phyloP scores from a whole-genome alignment of 2,329 filamentous ascomycete genomes.

The Eurotiales sp. region DNA sequence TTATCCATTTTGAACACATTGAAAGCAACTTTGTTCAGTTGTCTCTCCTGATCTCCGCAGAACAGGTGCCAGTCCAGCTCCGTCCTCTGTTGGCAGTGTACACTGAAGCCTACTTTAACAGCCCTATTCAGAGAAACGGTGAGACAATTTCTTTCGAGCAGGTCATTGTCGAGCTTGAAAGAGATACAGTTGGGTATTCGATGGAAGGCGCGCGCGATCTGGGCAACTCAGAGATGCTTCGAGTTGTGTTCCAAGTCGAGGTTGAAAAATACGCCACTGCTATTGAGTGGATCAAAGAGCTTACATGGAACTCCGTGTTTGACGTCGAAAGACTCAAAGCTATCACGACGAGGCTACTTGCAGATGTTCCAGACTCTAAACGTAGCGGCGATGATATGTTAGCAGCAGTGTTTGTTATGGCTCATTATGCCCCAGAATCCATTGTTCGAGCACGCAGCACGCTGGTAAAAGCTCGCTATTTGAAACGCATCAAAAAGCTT shows the following conservation, averaged over 20 bases:
- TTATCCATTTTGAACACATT: constrained; percentile 96
- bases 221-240: constrained; percentile 76
- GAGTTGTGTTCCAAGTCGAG: constrained; percentile 81
- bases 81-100: constrained; percentile 84
- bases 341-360: constrained; percentile 73
- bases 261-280: constrained; percentile 78
- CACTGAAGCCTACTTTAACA: constrained; percentile 90
- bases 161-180: constrained; percentile 84
- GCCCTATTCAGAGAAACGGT: constrained; percentile 74
- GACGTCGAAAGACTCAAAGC: constrained; percentile 65
- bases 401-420: constrained; percentile 64
- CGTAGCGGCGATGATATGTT: constrained; percentile 69
- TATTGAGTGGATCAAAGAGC: constrained; percentile 76
- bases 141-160: constrained; percentile 81
- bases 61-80: constrained; percentile 70
- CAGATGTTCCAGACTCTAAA: constrained; percentile 89
- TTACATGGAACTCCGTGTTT: constrained; percentile 87
- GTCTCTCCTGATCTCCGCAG: constrained; percentile 74
- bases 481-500: constrained; percentile 78
- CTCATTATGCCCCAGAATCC: constrained; percentile 74
- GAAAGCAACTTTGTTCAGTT: constrained; percentile 89
- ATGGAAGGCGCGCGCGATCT: constrained; percentile 66
- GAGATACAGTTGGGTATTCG: constrained; percentile 80
- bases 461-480: constrained; percentile 80
- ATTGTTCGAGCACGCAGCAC: constrained; percentile 73